Evolutionary conservation across 139 green algal species (phyloP).

Genomic region (Coccomyxa sp.): DNA sequence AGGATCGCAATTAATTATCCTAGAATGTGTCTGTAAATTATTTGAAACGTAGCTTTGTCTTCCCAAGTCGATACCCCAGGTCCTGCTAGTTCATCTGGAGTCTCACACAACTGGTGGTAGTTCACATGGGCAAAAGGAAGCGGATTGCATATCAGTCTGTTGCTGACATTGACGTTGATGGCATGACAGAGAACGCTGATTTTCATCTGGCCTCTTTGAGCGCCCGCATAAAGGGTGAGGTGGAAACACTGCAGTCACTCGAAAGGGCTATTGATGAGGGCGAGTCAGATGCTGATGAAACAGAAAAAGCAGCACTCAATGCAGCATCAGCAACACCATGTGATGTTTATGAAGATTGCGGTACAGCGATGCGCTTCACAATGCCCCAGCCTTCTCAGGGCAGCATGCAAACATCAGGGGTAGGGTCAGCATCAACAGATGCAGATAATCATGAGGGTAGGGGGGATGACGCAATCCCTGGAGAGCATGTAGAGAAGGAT

Average conservation of each 20-base stretch:
- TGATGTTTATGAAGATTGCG: not conserved
- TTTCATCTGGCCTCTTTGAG: not conserved
- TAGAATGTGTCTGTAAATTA: too few relatives aligned
- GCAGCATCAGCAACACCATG: not conserved
- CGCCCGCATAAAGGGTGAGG: not conserved
- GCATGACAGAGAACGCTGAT: not conserved
- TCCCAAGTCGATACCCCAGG: not conserved
- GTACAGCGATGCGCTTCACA: not conserved
- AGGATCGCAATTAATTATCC: too few relatives aligned
- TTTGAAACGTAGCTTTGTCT: too few relatives aligned
- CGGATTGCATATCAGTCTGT: not conserved
- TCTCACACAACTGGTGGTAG: not conserved
- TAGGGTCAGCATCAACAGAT: not conserved
- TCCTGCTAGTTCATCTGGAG: not conserved
- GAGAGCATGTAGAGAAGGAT: not conserved
- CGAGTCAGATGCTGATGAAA: not conserved
- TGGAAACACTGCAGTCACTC: not conserved
- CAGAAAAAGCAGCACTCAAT: not conserved
- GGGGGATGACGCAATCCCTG: not conserved
- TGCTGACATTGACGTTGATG: too few relatives aligned
- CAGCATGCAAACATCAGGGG: not conserved
- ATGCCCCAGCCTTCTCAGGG: not conserved
- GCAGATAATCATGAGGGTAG: not conserved
- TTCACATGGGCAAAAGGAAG: not conserved
- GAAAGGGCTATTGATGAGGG: not conserved